Base-by-base conservation (phyloP, 1,139 yeast genomes). In the Meyerozyma smithsonii region DNA sequence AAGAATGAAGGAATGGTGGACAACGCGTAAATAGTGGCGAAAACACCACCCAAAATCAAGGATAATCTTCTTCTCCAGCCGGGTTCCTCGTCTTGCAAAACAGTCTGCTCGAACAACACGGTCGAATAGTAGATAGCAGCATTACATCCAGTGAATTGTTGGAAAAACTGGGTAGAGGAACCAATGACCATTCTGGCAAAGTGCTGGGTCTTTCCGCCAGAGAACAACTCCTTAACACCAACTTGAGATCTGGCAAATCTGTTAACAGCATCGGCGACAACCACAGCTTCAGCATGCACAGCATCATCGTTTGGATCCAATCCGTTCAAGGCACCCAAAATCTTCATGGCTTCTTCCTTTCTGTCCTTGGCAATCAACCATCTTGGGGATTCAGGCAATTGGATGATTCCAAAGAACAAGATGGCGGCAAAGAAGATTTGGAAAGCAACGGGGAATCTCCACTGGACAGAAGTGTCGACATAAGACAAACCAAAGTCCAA, bases 111-210 rank as follows among this genome's bases (percentile, higher is more conserved):
- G 52, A 79, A 79, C 51, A 81, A 66, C 38, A 79, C 80, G 24
- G 86, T 78, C 14, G 84, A 77, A 53, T 80, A 80, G 62, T 80
- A 81, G 52, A 79, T 80, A 44, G 82, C 81, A 47, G 84, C 83
- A 52, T 81, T 81, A 66, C 84, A 78, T 53, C 86, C 81, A 36
- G 79, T 74, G 52, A 75, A 69, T 55, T 76, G 81, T 58, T 77
- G 81, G 71, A 76, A 78, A 51, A 78, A 70, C 55, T 77, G 79
- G 32, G 85, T 70, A 5, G 86, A 79, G 8, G 86, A 67, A 53
- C 90, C 90, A 46, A 80, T 58, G 36, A 72, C 34, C 69, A 74
- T 71, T 71, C 82, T 73, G 55, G 66, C 72, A 54, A 74, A 66
- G 48, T 76, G 76, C 55, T 74, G 79, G 39, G 75, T 64, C 55